These are phyloP conservation scores for Phaeotremella fagi DNA, from an alignment of 768 basidiomycete genomes.

Conservation along the genomic window DNA sequence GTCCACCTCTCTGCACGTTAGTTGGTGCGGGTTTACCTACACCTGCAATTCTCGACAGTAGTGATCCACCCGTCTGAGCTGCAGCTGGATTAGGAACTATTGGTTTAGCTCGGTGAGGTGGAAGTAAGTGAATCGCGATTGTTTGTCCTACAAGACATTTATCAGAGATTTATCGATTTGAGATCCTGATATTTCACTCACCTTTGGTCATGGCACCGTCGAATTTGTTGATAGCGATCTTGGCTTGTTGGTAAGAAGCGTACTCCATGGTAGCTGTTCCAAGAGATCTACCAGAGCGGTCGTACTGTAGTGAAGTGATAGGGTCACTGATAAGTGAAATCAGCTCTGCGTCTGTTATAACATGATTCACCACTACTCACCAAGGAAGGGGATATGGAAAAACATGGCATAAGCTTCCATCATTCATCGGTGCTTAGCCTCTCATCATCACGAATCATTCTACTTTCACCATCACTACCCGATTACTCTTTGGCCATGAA, in stretches of 20 bases:
- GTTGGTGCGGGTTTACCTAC: conserved; percentile 12
- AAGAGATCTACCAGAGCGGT: conserved; percentile 86
- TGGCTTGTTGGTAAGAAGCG: conserved; percentile 72
- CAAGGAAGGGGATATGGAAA: conserved; percentile 42
- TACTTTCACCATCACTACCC: no score
- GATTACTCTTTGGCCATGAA: no score
- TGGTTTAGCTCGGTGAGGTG: conserved; percentile 19
- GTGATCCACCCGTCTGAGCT: conserved; percentile 2
- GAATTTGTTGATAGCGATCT: conserved; percentile 74
- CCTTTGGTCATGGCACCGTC: conserved; percentile 86
- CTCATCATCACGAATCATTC: conserved; percentile 6
- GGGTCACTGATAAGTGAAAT: conserved; percentile 4
- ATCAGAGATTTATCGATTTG: background rate
- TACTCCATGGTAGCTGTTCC: conserved; percentile 76
- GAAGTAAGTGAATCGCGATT: conserved; percentile 37
- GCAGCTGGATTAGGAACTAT: conserved; percentile 3
- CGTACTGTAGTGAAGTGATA: conserved; percentile 64
- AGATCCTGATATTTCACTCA: conserved; percentile 42
- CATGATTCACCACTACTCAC: conserved; percentile 30
- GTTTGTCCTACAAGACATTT: conserved; percentile 32
- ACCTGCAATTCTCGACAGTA: conserved; percentile 13
- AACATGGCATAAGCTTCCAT: conserved; percentile 23
- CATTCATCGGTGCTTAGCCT: conserved; percentile 1
- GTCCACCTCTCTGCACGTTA: conserved; percentile 1
- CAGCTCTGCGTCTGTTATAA: conserved; percentile 1